Base-by-base conservation (phyloP, 768 basidiomycete species). In the Hygrophorus pudorinus region DNA sequence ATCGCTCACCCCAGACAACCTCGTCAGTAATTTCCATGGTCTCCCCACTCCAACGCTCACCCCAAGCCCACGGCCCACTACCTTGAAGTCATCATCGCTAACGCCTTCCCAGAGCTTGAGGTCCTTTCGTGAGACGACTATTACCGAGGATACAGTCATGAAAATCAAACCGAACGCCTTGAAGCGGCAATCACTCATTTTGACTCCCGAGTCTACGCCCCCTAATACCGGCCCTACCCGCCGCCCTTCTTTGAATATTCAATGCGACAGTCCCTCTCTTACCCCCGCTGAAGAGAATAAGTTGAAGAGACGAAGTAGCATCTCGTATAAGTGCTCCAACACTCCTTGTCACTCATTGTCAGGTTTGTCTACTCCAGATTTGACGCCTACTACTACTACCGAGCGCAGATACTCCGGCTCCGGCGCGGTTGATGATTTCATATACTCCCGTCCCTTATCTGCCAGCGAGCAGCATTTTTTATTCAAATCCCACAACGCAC, bases 401-500 rank as follows among this genome's bases (percentile, higher is more conserved):
- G 71, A 75, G 9, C 65, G 58, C 35, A 66, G 64, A 14, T 69
- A 64, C 57, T 74, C 61, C 17, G 60, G 50, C 42, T 41, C 51
- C 27, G 59, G 59, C 40, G 56, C 54, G 18, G 72, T 72, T 29
- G 71, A 72, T 64, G 53, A 63, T 65, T 65, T 71, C 66, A 62
- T 61, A 57, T n/a, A 48, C 58, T 60, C 57, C 51, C 68, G 54
- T 53, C 75, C 81, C 43, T 75, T 86, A 50, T 80, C 81, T 51
- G 66, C 67, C 46, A 78, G 77, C 58, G 85, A 89, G 60, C 85
- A 87, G 54, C 78, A 86, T 71, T 90, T 89, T 78, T 73, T 87
- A 60, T 78, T 80, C 64, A 84, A 84, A 58, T 85, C 82, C 47
- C 87, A 91, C 67, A 78, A 84, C 48, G 75, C 86, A 42, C 79